phyloP scores from a whole-genome alignment of 2,329 filamentous ascomycete genomes.

The Allantophomopsis lycopodina region DNA sequence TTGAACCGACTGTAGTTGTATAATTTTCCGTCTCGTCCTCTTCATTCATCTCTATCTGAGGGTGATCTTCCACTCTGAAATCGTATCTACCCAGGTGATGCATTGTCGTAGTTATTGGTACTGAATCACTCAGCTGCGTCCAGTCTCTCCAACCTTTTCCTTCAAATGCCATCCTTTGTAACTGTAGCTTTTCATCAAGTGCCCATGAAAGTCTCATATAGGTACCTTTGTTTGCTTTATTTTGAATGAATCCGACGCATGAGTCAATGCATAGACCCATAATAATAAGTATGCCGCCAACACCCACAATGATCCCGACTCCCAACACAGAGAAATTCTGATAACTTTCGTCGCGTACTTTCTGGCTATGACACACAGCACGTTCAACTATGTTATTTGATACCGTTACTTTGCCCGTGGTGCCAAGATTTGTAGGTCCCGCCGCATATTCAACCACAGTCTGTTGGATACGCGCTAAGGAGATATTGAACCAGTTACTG shows the following conservation, averaged over 20 bases:
- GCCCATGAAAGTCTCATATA: constrained; percentile 5
- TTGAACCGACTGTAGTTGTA: no score
- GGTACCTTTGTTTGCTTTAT: constrained; percentile 1
- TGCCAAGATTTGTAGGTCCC: constrained; percentile 5
- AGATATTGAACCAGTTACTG: constrained; percentile 14
- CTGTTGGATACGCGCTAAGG: constrained; percentile 17
- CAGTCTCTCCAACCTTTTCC: constrained; percentile 4
- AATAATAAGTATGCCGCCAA: constrained; percentile 3
- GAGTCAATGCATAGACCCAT: constrained; percentile 4
- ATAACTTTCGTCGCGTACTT: constrained; percentile 5
- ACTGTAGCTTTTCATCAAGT: constrained; percentile 8
- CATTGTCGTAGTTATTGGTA: background rate
- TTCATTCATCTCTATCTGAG: no score
- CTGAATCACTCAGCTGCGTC: background rate
- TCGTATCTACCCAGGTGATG: background rate
- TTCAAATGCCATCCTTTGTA: constrained; percentile 7
- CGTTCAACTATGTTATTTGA: background rate
- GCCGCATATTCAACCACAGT: constrained; percentile 11
- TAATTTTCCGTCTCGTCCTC: no score
- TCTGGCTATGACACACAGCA: constrained; percentile 6
- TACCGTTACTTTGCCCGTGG: background rate
- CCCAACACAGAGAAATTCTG: constrained; percentile 8
- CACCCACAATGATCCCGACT: constrained; percentile 3
- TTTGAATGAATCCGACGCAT: constrained; percentile 1
- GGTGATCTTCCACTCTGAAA: constrained; percentile 1